These are phyloP conservation scores for Polymyxa betae DNA, from an alignment of 208 protist species.

Conservation along the genomic window DNA sequence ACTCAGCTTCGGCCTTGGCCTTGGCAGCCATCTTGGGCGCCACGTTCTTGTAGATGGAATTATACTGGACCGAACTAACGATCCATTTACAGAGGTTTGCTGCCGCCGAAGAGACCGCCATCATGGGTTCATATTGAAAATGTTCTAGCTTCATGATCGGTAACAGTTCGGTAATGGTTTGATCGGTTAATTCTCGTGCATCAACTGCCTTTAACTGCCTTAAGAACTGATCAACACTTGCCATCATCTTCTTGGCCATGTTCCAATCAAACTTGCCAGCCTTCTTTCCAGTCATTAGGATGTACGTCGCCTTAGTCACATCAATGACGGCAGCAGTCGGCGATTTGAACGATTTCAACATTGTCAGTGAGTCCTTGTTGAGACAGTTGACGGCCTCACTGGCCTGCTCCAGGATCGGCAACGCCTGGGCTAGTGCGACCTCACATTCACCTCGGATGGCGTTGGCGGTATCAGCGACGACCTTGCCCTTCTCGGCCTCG, in stretches of 20 bases:
- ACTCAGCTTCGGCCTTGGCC: conserved; percentile 84
- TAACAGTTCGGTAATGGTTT: conserved; percentile 18
- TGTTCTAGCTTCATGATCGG: conserved; percentile 61
- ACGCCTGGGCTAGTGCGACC: conserved; percentile 79
- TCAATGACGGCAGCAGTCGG: conserved; percentile 90
- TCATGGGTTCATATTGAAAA: conserved; percentile 87
- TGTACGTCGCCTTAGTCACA: conserved; percentile 90
- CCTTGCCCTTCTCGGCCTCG: conserved; percentile 88
- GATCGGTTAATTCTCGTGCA: conserved; percentile 27
- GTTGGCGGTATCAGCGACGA: conserved; percentile 90
- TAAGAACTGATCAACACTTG: conserved; percentile 89
- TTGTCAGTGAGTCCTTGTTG: conserved; percentile 93
- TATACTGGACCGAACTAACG: conserved; percentile 72
- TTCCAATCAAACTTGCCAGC: conserved; percentile 80
- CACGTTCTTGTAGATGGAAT: conserved; percentile 93
- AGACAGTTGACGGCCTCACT: conserved; percentile 92
- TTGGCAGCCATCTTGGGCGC: conserved; percentile 91
- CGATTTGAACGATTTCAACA: conserved; percentile 93
- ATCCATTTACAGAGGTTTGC: conserved; percentile 73
- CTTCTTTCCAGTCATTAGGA: conserved; percentile 83
- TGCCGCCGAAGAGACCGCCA: conserved; percentile 78
- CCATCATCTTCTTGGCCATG: conserved; percentile 95
- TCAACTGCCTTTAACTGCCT: conserved; percentile 80
- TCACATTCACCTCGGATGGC: conserved; percentile 65
- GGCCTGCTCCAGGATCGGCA: conserved; percentile 90